phyloP scores from a whole-genome alignment of 176 grass and related monocot species.

The Phragmites australis region DNA sequence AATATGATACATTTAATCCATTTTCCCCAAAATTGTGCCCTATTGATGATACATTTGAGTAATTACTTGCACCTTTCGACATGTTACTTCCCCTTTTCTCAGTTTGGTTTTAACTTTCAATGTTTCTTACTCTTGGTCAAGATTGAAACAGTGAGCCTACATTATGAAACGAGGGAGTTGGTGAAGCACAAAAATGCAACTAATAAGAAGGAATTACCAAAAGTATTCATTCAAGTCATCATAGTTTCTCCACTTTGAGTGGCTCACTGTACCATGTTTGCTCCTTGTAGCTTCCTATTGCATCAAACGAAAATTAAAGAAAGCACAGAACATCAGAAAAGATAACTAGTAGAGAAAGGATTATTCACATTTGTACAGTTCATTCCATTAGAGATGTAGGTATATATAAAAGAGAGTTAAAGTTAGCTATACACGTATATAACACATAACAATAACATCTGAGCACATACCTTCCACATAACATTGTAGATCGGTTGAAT shows the following conservation, averaged over 20 bases:
- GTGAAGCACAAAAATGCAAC: constrained; percentile 6
- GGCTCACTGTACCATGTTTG: constrained; percentile 69
- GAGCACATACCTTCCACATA: constrained; percentile 67
- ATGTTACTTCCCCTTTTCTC: not conserved
- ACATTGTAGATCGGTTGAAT: constrained; percentile 78
- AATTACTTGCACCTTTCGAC: not conserved
- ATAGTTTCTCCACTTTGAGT: constrained; percentile 98
- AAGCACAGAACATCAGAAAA: not conserved
- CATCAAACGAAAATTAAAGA: constrained; percentile 40
- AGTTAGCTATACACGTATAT: not conserved
- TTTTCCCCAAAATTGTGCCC: not conserved
- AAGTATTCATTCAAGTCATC: constrained; percentile 98
- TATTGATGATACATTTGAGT: not conserved
- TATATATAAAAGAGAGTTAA: not conserved
- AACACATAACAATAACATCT: not conserved
- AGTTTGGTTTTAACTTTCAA: not conserved
- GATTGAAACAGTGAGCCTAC: not conserved
- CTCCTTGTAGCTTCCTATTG: constrained; percentile 71
- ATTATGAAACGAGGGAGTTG: too few species aligned
- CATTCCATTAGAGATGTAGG: not conserved
- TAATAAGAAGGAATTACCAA: constrained; percentile 58
- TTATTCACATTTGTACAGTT: not conserved
- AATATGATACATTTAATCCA: not conserved
- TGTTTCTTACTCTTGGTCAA: not conserved
- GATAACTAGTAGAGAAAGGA: not conserved